Base-by-base conservation (phyloP, 148 eudicot species). In the Suaeda aralocaspica region DNA sequence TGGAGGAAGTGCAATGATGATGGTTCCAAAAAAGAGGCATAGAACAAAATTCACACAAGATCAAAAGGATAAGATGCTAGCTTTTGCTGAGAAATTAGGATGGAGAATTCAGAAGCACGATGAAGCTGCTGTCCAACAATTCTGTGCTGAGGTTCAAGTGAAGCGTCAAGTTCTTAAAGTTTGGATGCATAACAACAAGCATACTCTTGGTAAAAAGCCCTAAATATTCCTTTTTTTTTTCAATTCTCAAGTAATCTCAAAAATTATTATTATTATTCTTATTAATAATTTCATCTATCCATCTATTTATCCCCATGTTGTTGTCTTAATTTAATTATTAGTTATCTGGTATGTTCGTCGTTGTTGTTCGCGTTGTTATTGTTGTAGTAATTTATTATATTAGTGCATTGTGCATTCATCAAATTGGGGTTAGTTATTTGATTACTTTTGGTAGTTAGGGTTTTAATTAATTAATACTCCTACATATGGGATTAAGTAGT, bases 131-230 rank as follows among this genome's bases (percentile, higher is more conserved):
- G 88, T 84, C 19, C 78, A 84, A 60, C 83, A 82, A 1, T 84
- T 84, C 53, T 84, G 88, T 9, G 74, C 59, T 6, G 84, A 84
- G 11, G 44, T 70, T 41, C 82, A 81, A 5, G 76, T 84, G 4
- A 82, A 36, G 78, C 48, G 84, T 0, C 85, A 82, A n/a, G 85
- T 84, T 14, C 82, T 84, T 59, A 84, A 84, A 63, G 88, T 84
- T 8, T 84, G 88, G 85, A 84, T 84, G 88, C 88, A 84, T 21
- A 84, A 84, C 66, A 84, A 82, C 80, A 84, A 84, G 83, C 83
- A 84, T 61, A 84, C 88, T 49, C 84, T 82, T 15, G 88, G 85
- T 84, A 84, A 84, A 84, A 82, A 82, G 68, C 83, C 82, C 82
- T 84, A 83, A 73, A 19, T 45, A 59, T 63, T 1, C 0, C 25